Evolutionary conservation across 495 filamentous ascomycete species (phyloP).

Genomic region (Xylaria venustula): DNA sequence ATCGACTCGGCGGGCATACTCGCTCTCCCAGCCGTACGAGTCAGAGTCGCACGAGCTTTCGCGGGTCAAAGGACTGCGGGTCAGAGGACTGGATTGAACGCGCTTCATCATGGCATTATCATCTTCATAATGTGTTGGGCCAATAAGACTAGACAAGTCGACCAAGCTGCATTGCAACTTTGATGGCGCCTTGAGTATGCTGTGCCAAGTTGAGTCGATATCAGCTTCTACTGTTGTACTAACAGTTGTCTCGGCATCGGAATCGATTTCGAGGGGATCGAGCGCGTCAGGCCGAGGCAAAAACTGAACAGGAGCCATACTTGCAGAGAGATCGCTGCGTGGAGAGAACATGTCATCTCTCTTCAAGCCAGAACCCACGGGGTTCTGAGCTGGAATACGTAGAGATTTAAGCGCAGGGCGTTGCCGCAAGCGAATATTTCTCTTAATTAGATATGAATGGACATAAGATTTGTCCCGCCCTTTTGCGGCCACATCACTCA

Average conservation of each 20-base stretch:
- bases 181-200: neutral
- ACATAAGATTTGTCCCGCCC: conserved; percentile 25
- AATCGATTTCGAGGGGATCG: conserved; percentile 29
- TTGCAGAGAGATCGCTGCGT: conserved; percentile 7
- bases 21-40: conserved; percentile 50
- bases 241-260: conserved; percentile 26
- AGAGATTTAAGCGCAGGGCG: conserved; percentile 27
- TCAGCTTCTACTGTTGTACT: conserved; percentile 19
- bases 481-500: conserved; percentile 57
- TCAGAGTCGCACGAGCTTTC: conserved; percentile 32
- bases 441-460: conserved; percentile 17
- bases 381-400: conserved; percentile 38
- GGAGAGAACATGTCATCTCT: conserved; percentile 14
- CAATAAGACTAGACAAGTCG: conserved; percentile 37
- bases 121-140: conserved; percentile 22
- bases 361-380: conserved; percentile 26
- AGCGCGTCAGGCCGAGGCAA: conserved; percentile 17
- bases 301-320: conserved; percentile 21
- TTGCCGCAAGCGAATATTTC: conserved; percentile 29
- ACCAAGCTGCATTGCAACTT: conserved; percentile 16
- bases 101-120: conserved; percentile 20
- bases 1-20: conserved; percentile 33
- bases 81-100: conserved; percentile 22
- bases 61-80: conserved; percentile 21
- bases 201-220: conserved; percentile 7